phyloP scores from a whole-genome alignment of 257 asterid genomes.

The Orobanche coerulescens region DNA sequence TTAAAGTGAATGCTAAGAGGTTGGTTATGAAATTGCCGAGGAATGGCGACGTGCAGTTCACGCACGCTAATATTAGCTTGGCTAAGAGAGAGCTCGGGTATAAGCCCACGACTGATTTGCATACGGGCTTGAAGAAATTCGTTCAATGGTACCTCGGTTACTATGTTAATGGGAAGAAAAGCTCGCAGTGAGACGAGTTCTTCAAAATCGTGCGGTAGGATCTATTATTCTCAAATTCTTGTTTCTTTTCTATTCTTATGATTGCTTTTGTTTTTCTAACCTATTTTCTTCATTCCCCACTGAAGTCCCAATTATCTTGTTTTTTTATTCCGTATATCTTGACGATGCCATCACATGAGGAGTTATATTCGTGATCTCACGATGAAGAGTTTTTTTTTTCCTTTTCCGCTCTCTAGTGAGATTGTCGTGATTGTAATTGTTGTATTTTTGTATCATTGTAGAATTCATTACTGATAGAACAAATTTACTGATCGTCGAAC shows the following conservation, averaged over 20 bases:
- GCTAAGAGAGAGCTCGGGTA: constrained; percentile 52
- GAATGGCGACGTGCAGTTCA: constrained; percentile 60
- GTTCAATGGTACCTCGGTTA: constrained; percentile 52
- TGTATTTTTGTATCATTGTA: constrained; percentile 32
- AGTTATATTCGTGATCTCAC: constrained; percentile 22
- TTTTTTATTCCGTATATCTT: constrained; percentile 19
- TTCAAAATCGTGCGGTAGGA: constrained; percentile 24
- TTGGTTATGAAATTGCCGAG: constrained; percentile 50
- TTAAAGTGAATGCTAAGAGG: constrained; percentile 52
- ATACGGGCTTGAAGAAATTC: constrained; percentile 51
- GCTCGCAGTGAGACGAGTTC: constrained; percentile 30
- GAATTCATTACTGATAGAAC: constrained; percentile 24
- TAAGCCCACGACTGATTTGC: constrained; percentile 49
- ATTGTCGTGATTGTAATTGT: constrained; percentile 33
- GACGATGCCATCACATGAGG: constrained; percentile 21
- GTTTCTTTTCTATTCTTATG: constrained; percentile 28
- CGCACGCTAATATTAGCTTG: constrained; percentile 56
- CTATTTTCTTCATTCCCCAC: constrained; percentile 16
- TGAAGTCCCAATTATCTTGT: constrained; percentile 9
- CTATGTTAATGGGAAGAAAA: constrained; percentile 49
- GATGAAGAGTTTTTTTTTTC: constrained; percentile 19
- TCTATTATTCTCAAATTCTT: constrained; percentile 21
- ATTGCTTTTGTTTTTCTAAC: constrained; percentile 30
- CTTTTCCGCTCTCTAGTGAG: constrained; percentile 30
- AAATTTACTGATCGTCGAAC: constrained; percentile 20